Percentiles rank a stretch among this genome's conserved stretches.
These are phyloP conservation scores for Andrographis paniculata DNA, from an alignment of 305 asterid genomes.

Conservation along the genomic window DNA sequence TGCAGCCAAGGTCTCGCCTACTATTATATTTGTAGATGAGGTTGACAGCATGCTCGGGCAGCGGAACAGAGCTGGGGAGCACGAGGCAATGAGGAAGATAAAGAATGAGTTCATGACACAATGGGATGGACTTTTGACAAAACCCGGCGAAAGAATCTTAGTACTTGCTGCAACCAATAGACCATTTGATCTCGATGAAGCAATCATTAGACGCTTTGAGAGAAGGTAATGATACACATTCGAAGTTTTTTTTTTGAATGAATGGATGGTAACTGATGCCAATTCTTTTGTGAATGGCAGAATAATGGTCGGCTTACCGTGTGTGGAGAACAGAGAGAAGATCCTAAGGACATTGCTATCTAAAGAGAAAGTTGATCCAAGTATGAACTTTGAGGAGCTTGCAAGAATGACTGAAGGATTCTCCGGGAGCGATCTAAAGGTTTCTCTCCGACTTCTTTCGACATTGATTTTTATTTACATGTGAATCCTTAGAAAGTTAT, in stretches of 20 bases:
- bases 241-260: neutral
- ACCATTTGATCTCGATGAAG: conserved; percentile 95
- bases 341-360: conserved; percentile 66
- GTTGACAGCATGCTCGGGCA: conserved; percentile 98
- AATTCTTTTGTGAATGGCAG: conserved; percentile 29
- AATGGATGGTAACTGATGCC: neutral
- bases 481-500: conserved; percentile 1
- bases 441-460: conserved; percentile 12
- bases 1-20: conserved; percentile 93
- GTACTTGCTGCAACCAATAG: conserved; percentile 95
- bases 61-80: conserved; percentile 80
- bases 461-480: conserved; percentile 13
- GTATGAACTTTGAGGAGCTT: conserved; percentile 54
- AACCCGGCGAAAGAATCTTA: conserved; percentile 74
- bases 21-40: conserved; percentile 88
- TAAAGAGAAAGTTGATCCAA: conserved; percentile 58
- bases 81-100: conserved; percentile 91
- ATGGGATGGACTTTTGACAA: conserved; percentile 86
- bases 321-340: conserved; percentile 60
- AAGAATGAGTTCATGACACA: too few species aligned
- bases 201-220: conserved; percentile 86
- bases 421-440: conserved; percentile 93
- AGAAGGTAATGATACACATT: conserved; percentile 42
- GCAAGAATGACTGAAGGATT: conserved; percentile 77
- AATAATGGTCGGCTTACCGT: conserved; percentile 84